Evolutionary conservation across 768 basidiomycete species (phyloP).

Genomic region (Suillus bovinus): DNA sequence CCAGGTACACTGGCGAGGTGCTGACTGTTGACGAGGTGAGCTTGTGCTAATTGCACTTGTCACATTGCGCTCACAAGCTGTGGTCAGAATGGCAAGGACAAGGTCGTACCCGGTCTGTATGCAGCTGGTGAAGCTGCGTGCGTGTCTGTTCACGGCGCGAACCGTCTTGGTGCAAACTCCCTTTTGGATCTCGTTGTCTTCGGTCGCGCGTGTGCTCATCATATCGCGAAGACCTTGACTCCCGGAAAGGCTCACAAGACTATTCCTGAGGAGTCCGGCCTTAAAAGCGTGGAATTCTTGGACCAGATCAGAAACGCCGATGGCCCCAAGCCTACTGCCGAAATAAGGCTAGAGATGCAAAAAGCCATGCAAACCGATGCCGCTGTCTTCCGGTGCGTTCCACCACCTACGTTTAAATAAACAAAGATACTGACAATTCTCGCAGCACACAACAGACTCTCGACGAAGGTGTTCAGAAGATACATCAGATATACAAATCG

Average conservation of each 20-base stretch:
- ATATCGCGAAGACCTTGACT: slow-evolving; percentile 88
- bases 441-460: slow-evolving; percentile 81
- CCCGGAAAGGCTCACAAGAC: slow-evolving; percentile 91
- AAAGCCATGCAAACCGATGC: slow-evolving; percentile 99
- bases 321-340: slow-evolving; percentile 83
- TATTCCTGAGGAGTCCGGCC: slow-evolving; percentile 84
- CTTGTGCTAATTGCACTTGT: slow-evolving; percentile 8
- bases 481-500: slow-evolving; percentile 83
- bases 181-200: slow-evolving; percentile 99
- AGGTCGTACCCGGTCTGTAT: slow-evolving; percentile 94
- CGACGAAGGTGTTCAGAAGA: slow-evolving; percentile 90
- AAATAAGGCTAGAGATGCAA: slow-evolving; percentile 95
- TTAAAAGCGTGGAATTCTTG: slow-evolving; percentile 80
- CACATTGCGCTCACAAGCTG: not conserved
- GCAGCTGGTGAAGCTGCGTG: slow-evolving; percentile 99
- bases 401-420: not conserved
- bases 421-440: slow-evolving; percentile 8
- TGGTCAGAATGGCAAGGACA: slow-evolving; percentile 77
- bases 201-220: slow-evolving; percentile 98
- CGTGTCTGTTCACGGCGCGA: slow-evolving; percentile 98
- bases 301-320: slow-evolving; percentile 85
- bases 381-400: slow-evolving; percentile 84
- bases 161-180: slow-evolving; percentile 99
- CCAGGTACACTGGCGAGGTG: slow-evolving; percentile 97
- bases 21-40: slow-evolving; percentile 73